Base-by-base conservation (phyloP, 116 monocot genomes). In the Zostera marina region DNA sequence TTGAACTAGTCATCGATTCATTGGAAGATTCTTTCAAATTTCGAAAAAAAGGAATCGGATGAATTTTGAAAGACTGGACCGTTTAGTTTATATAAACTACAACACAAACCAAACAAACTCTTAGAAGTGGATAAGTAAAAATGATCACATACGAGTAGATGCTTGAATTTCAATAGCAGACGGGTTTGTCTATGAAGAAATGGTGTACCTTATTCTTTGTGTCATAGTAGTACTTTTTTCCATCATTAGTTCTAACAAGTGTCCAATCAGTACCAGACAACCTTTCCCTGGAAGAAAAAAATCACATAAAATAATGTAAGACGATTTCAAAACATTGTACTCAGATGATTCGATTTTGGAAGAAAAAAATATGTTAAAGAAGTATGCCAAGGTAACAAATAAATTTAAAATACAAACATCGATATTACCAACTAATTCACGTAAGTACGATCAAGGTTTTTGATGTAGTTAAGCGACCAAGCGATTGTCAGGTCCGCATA, bases 191-290 rank as follows among this genome's bases (percentile, higher is more conserved):
- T n/a, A 55, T 5, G 14, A 38, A 39, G 55, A 25, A 22, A 9
- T 25, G 51, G 42, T 63, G 17, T 80, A 99, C 91, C 98, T 99
- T 99, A 63, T 67, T 86, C 68, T 76, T 81, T 12, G 47, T 75
- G 66, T 90, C 79, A 80, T 99, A 91, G 43, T 90, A 99, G 49
- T 99, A 99, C 54, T 83, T 99, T 66, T 81, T 99, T 45, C 81
- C 87, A 87, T 99, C 86, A 72, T 83, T 91, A 55, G 98, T 99
- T 0, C 75, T 79, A 49, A 99, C 83, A 51, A 87, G 64, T 23
- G 77, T 66, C 98, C 98, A 99, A 58, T 99, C 68, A 25, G 91
- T 91, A 48, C 87, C 98, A 69, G 71, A 56, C 47, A 90, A 23
- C 71, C 87, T 98, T 73, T 90, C 91, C 83, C 91, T 99, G 63